Base-by-base conservation (phyloP, 1,284 basidiomycete genomes). In the Ceratobasidium sp. region DNA sequence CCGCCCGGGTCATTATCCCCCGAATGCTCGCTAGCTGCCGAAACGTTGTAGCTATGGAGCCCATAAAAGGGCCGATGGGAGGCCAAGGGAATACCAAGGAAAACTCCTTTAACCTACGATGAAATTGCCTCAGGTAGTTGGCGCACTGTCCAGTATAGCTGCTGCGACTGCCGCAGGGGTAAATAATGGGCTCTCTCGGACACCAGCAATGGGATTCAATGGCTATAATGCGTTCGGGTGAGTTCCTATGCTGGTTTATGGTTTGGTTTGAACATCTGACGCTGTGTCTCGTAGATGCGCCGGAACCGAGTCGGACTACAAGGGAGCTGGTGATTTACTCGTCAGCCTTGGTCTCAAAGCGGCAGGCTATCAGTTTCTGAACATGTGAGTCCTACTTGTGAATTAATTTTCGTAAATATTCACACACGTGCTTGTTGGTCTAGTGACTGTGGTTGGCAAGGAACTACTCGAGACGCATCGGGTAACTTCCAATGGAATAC, bases 181-280 rank as follows among this genome's bases (percentile, higher is more conserved):
- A n/a, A 78, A 86, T 46, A 87, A 88, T 83, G 86, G 86, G 14
- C 80, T 87, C 14, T 85, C 85, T 12, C 80, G 77, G 23, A 87
- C 85, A 8, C 87, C 87, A 23, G 83, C 86, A 1, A 87, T 88
- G 86, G 87, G 87, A 18, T 88, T 86, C 86, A 88, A 88, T 74
- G 84, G 87, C 3, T 88, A 87, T 79, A 88, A 88, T 71, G 85
- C 85, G 5, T 88, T 86, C 78, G 79, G 78, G 87, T 88, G 75
- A 77, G 86, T 83, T 54, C 33, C 16, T 14, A 16, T 41, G 23
- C 30, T 66, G 10, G 62, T 30, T 75, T 48, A 30, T 23, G 23
- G 23, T 64, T 64, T n/a, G n/a, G 3, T 55, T 33, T 16, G 57
- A 59, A 30, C 6, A 66, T 35, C 23, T 54, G 27, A 60, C 10